Evolutionary conservation across 208 protist species (phyloP), one percentile per base, ranked within the genome.

Genomic region (Trypanosoma brucei): DNA sequence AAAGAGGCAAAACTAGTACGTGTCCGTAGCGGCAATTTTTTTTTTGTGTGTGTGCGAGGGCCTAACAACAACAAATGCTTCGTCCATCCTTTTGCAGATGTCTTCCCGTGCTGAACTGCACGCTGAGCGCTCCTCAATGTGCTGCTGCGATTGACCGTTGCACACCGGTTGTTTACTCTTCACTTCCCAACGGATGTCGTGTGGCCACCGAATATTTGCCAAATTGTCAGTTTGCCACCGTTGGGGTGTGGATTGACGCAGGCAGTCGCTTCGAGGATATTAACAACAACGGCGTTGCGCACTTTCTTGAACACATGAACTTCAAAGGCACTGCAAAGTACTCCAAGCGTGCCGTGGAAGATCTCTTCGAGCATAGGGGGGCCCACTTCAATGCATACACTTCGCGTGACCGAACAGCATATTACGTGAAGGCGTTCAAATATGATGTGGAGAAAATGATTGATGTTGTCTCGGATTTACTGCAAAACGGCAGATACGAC

Each of bases 351-450:
- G 80, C 93, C n/a, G 83, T 98, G 55, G 97, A 99, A 78, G 59
- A 75, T 36, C 68, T 96, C 45, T 92, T 99, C 53, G 98, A 99
- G 88, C 91, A 98, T 46, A 97, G 96, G 65, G 98, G 98, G 14
- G 97, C 86, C 9, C 93, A 97, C 66, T 97, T 99, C 51, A 99
- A 99, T 79, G 98, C 98, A n/a, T 99, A 99, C 86, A 99, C 98
- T 31, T 97, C 95, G 9, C 91, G 98, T 48, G 98, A 99, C 71
- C 95, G 94, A 48, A 98, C 94, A 14, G 96, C 94, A 22, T 99
- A 98, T 80, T 98, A 98, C 72, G 88, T 97, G 50, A 94, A 97
- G 75, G 92, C 89, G 31, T 93, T 99, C 63, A 98, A 93, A 59
- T 75, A 95, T 57, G 84, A 99, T 64, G 83, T 98, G 42, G 70